phyloP scores from a whole-genome alignment of 129 eudicot genomes.

The Logfia minima region DNA sequence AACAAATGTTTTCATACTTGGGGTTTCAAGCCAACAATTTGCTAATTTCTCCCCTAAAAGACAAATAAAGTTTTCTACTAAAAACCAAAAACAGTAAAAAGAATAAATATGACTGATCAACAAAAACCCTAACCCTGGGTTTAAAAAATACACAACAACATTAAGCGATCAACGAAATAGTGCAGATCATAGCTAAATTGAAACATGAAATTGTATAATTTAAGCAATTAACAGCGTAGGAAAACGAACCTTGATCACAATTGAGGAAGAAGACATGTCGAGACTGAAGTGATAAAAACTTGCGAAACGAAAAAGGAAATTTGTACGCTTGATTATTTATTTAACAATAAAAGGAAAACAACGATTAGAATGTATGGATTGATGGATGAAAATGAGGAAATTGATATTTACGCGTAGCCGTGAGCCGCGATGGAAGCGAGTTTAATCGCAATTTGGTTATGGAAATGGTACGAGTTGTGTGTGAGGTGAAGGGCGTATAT shows the following conservation, averaged over 20 bases:
- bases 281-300: conserved; percentile 24
- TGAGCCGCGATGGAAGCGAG: neutral
- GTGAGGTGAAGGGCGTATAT: neutral
- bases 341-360: neutral
- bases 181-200: neutral
- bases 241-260: conserved; percentile 40
- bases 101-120: neutral
- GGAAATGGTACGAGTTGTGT: neutral
- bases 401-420: neutral
- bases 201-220: neutral
- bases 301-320: conserved; percentile 6
- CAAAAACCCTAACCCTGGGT: conserved; percentile 38
- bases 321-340: neutral
- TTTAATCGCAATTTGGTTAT: neutral
- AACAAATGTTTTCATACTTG: neutral
- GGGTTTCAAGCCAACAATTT: neutral
- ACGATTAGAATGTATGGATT: neutral
- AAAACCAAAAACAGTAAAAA: neutral
- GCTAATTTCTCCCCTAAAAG: neutral
- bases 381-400: neutral
- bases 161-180: conserved; percentile 3
- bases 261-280: conserved; percentile 37
- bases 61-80: neutral
- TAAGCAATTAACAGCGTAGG: neutral
- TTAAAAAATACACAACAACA: neutral